These are phyloP conservation scores for Gaeumannomyces tritici DNA, from an alignment of 2,329 filamentous ascomycete species.

Conservation along the genomic window DNA sequence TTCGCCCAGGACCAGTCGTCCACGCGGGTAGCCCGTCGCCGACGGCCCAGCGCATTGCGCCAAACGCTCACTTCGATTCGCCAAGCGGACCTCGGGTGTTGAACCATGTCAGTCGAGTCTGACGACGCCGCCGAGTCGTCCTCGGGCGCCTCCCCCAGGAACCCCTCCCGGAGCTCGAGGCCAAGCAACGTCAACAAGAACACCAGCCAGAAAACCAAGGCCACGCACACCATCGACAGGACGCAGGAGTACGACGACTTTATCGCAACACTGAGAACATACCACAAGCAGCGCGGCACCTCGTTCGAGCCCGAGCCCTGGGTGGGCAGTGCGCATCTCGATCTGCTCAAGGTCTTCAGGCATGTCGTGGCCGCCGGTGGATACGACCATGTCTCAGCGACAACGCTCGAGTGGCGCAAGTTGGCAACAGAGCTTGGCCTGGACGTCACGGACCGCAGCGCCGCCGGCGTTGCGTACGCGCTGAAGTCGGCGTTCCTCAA, in stretches of 20 bases:
- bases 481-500: conserved; percentile 87
- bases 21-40: neutral
- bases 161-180: conserved; percentile 1
- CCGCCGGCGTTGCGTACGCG: conserved; percentile 74
- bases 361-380: conserved; percentile 68
- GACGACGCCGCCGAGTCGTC: conserved; percentile 2
- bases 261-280: conserved; percentile 60
- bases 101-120: conserved; percentile 1
- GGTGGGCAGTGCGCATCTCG: conserved; percentile 57
- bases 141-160: neutral
- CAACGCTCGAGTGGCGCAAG: conserved; percentile 79
- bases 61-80: neutral
- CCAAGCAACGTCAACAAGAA: conserved; percentile 1
- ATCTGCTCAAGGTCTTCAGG: conserved; percentile 71
- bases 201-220: conserved; percentile 1
- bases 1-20: neutral
- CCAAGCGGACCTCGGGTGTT: neutral
- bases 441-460: conserved; percentile 51
- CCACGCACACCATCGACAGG: conserved; percentile 38
- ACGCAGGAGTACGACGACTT: conserved; percentile 70
- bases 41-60: no score
- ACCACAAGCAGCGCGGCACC: conserved; percentile 73
- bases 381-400: conserved; percentile 74
- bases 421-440: conserved; percentile 70
- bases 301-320: conserved; percentile 72